These are phyloP conservation scores for Orbilia javanica DNA, from an alignment of 2,329 filamentous ascomycete species.

Conservation along the genomic window DNA sequence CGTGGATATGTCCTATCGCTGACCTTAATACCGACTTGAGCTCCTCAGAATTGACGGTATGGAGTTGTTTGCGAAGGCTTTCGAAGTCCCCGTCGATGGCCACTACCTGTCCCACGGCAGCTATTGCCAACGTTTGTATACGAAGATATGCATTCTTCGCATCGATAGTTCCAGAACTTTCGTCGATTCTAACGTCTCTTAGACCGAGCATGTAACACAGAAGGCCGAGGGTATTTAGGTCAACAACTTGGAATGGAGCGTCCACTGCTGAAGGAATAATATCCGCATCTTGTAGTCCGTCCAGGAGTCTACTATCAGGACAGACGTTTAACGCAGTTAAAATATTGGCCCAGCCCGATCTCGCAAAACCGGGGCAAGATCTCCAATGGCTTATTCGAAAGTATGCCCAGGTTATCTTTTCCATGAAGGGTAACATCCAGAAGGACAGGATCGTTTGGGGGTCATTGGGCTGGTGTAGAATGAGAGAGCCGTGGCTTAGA, in stretches of 20 bases:
- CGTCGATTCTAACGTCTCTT: constrained; percentile 7
- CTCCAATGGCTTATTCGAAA: background rate
- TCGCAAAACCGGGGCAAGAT: constrained; percentile 14
- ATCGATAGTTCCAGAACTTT: constrained; percentile 6
- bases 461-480: background rate
- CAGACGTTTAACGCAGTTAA: constrained; percentile 19
- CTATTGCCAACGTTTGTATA: constrained; percentile 14
- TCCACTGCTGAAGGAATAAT: constrained; percentile 31
- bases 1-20: background rate
- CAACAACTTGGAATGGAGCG: constrained; percentile 28
- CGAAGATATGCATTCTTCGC: constrained; percentile 17
- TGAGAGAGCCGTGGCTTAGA: constrained; percentile 4
- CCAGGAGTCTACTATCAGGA: constrained; percentile 4
- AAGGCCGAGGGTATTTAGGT: constrained; percentile 18
- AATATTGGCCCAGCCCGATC: constrained; percentile 32
- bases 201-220: constrained; percentile 28
- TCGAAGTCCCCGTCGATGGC: constrained; percentile 31
- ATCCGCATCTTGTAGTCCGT: constrained; percentile 30
- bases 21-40: constrained; percentile 1
- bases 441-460: background rate
- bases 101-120: constrained; percentile 33
- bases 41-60: constrained; percentile 23
- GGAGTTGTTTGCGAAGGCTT: constrained; percentile 23
- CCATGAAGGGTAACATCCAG: background rate
- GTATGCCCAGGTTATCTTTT: constrained; percentile 22